Evolutionary conservation across 164 flowering plant genomes (phyloP).

Genomic region (Protea cynaroides): DNA sequence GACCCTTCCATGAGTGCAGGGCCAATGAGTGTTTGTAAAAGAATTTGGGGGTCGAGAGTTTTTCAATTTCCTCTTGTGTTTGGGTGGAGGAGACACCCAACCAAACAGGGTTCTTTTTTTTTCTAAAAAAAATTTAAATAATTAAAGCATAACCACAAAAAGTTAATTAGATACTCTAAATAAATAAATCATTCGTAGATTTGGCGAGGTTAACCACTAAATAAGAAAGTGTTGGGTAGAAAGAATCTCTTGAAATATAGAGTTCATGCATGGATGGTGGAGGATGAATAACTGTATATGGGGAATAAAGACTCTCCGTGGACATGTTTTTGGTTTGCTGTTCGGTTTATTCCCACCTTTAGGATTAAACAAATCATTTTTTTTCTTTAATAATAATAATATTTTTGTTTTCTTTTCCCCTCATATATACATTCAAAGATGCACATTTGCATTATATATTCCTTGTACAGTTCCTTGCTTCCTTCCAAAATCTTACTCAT

Average conservation of each 20-base stretch:
- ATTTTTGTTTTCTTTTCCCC: background rate
- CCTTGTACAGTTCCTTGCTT: constrained; percentile 6
- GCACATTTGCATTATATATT: constrained; percentile 13
- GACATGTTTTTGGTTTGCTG: constrained; percentile 14
- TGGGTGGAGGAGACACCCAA: too few relatives aligned
- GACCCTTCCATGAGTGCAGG: too few relatives aligned
- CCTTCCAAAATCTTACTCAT: background rate
- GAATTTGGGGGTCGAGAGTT: too few relatives aligned
- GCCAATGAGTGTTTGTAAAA: too few relatives aligned
- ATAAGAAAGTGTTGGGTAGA: constrained; percentile 1
- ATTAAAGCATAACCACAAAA: too few relatives aligned
- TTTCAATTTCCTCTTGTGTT: too few relatives aligned
- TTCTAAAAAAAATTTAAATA: too few relatives aligned
- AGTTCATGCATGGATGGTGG: background rate
- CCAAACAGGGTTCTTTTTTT: too few relatives aligned
- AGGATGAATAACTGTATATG: constrained; percentile 8
- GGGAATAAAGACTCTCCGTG: constrained; percentile 10
- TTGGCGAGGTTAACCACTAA: background rate
- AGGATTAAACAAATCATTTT: constrained; percentile 9
- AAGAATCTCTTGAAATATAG: constrained; percentile 13
- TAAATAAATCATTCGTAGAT: too few relatives aligned
- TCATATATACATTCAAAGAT: constrained; percentile 9
- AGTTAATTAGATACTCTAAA: too few relatives aligned
- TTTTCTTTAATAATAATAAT: too few relatives aligned
- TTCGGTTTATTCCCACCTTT: constrained; percentile 20